Evolutionary conservation across 805 yeast species (phyloP).

Genomic region (Candida alai): DNA sequence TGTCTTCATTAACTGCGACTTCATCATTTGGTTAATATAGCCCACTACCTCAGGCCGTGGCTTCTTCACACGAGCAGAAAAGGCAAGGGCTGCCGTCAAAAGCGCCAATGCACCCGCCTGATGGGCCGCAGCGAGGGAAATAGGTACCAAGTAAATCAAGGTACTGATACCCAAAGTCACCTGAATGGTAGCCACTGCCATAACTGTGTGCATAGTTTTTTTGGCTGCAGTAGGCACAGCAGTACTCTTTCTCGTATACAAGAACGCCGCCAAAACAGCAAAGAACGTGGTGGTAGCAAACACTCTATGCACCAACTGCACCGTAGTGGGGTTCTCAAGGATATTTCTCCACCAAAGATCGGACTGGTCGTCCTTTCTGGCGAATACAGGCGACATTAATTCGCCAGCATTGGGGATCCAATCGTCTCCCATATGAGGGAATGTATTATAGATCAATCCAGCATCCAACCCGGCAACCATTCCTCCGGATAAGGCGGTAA

Average conservation of each 20-base stretch:
- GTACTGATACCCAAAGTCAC: slow-evolving; percentile 85
- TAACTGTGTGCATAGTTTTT: slow-evolving; percentile 56
- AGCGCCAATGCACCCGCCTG: slow-evolving; percentile 96
- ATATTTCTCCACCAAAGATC: slow-evolving; percentile 90
- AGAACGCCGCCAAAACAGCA: slow-evolving; percentile 64
- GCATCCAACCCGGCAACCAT: slow-evolving; percentile 98
- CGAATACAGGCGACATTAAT: slow-evolving; percentile 67
- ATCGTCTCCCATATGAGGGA: slow-evolving; percentile 94
- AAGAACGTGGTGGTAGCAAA: slow-evolving; percentile 79
- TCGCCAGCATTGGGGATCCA: slow-evolving; percentile 74
- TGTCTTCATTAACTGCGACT: slow-evolving; percentile 17
- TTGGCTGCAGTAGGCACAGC: slow-evolving; percentile 53
- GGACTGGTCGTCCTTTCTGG: slow-evolving; percentile 61
- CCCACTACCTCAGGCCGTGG: slow-evolving; percentile 34
- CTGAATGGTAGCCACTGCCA: slow-evolving; percentile 84
- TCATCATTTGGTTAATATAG: slow-evolving; percentile 30
- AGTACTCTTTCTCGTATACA: slow-evolving; percentile 54
- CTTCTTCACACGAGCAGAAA: slow-evolving; percentile 32
- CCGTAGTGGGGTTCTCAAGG: slow-evolving; percentile 94
- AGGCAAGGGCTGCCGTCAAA: slow-evolving; percentile 68
- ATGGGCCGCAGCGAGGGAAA: slow-evolving; percentile 89
- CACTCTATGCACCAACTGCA: slow-evolving; percentile 85
- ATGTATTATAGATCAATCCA: slow-evolving; percentile 90
- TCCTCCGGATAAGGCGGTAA: slow-evolving; percentile 96
- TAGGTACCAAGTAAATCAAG: slow-evolving; percentile 83